Percentiles rank a stretch among this genome's conserved stretches.
These are phyloP conservation scores for Xylaria sp. DNA, from an alignment of 2,329 filamentous ascomycete species.

Conservation along the genomic window DNA sequence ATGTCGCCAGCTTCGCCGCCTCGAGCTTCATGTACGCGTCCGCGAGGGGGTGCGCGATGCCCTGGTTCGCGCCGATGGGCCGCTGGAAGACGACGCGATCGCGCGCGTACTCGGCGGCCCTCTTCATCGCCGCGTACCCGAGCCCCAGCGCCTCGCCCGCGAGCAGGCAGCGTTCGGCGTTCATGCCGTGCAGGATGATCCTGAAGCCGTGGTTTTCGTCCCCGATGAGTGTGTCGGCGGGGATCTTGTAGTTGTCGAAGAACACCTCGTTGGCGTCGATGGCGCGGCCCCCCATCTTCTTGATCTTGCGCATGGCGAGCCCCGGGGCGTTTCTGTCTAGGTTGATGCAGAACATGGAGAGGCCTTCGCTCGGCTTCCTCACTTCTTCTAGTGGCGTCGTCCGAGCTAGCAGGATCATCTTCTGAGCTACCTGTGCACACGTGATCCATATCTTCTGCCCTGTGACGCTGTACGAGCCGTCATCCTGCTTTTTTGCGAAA, in stretches of 20 bases:
- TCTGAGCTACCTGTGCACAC: constrained; percentile 81
- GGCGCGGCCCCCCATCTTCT: constrained; percentile 86
- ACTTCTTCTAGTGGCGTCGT: constrained; percentile 77
- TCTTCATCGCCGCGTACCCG: constrained; percentile 76
- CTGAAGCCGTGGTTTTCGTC: constrained; percentile 81
- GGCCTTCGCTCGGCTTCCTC: constrained; percentile 75
- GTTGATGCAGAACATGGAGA: constrained; percentile 85
- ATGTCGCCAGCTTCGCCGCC: constrained; percentile 72
- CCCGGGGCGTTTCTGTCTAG: constrained; percentile 70
- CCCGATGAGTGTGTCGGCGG: constrained; percentile 73
- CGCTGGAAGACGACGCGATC: constrained; percentile 74
- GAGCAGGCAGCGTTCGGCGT: constrained; percentile 79
- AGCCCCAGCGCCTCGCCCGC: constrained; percentile 84
- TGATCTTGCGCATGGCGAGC: constrained; percentile 76
- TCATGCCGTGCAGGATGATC: constrained; percentile 83
- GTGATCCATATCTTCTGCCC: constrained; percentile 94
- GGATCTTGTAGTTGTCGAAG: constrained; percentile 81
- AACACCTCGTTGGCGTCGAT: constrained; percentile 90
- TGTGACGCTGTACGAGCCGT: constrained; percentile 72
- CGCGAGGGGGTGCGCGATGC: constrained; percentile 72
- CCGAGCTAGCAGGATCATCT: constrained; percentile 85
- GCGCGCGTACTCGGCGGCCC: constrained; percentile 72
- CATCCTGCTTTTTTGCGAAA: constrained; percentile 63
- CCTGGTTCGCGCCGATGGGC: constrained; percentile 74
- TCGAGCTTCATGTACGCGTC: constrained; percentile 74